Base-by-base conservation (phyloP, 257 asterid species). In the Echites panduratus region DNA sequence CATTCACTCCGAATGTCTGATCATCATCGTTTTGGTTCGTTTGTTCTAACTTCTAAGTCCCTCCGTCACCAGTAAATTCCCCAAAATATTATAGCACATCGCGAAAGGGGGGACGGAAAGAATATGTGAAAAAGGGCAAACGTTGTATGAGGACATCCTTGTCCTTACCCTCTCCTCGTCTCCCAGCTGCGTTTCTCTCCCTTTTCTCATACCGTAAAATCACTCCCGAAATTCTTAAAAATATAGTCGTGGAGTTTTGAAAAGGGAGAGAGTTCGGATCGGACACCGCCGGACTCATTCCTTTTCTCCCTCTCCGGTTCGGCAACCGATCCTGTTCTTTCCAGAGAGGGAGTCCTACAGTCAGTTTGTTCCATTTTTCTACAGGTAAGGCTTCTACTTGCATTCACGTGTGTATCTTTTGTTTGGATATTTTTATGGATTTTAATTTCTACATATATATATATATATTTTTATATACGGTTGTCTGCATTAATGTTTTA, bases 321-420 rank as follows among this genome's bases (percentile, higher is more conserved):
- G 72, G 72, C 52, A 35, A 57, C n/a, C n/a, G 29, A 47, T 27
- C 27, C 48, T 45, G 8, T 29, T 10, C 52, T 26, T 66, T 47
- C 27, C 35, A 5, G 78, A 44, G 78, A 59, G 78, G 72, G 77
- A 74, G 77, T 14, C 26, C 20, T 56, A 27, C 22, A 10, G 5
- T 0, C 6, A 12, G 14, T 68, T 24, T 24, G 10, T 64, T 63
- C 27, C 59, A 27, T 12, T 52, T 49, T 65, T 26, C 4, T 41
- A 54, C 74, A 75, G 79, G 79, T 75, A 62, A 69, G 79, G 74
- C 59, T 40, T 40, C 56, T 19, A 16, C 49, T 22, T 32, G 20
- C 26, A 24, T 48, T 47, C 26, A 19, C 29, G 24, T 19, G 38
- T 27, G 27, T 20, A 62, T 27, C 0, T 45, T 17, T 47, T 9